A percentile compares a stretch with the other conserved stretches of the same genome.
phyloP scores from a whole-genome alignment of 768 basidiomycete genomes.

The Udeniomyces megalosporus region DNA sequence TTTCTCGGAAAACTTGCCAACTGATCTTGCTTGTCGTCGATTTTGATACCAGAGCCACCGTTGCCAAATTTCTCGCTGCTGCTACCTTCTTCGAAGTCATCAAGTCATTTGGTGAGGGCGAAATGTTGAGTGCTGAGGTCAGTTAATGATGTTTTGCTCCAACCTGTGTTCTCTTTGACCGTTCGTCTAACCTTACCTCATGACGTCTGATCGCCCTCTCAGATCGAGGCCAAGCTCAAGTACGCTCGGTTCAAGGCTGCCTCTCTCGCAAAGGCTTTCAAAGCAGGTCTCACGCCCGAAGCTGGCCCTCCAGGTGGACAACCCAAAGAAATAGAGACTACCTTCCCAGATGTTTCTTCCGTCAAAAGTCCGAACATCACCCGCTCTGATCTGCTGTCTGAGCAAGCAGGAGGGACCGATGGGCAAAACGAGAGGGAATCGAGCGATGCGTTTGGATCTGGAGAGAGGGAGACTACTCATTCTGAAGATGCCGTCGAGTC shows the following conservation, averaged over 20 bases:
- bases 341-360: too few relatives aligned
- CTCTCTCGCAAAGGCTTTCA: conserved; percentile 81
- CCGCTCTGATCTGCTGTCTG: neutral
- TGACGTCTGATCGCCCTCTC: neutral
- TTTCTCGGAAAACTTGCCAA: neutral
- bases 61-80: conserved; percentile 86
- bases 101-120: conserved; percentile 28
- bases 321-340: too few relatives aligned
- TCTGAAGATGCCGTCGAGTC: neutral
- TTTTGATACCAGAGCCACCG: conserved; percentile 46
- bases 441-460: neutral
- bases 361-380: too few relatives aligned
- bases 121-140: conserved; percentile 30
- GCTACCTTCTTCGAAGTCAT: conserved; percentile 87
- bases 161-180: neutral
- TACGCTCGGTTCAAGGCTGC: conserved; percentile 98
- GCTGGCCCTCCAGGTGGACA: conserved; percentile 8
- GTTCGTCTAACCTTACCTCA: too few relatives aligned
- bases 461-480: neutral
- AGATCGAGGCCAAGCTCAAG: conserved; percentile 75
- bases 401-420: neutral
- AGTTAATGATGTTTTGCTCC: neutral
- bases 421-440: neutral
- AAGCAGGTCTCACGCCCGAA: conserved; percentile 46
- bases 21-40: neutral